phyloP scores from a whole-genome alignment of 1,139 yeast genomes.

The Blastobotrys aristatus region DNA sequence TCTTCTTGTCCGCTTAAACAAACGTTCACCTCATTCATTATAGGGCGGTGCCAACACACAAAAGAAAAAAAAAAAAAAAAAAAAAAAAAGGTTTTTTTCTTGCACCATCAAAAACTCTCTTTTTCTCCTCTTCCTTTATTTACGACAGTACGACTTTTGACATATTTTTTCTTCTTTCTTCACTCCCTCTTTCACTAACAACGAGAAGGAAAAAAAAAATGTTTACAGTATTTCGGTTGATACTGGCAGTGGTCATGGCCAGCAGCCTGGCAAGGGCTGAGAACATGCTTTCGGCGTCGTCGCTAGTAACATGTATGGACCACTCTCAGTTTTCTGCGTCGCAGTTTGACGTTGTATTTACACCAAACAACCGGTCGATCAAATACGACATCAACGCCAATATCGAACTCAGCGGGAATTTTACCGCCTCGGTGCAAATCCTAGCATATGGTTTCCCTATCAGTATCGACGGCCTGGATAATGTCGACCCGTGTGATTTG shows the following conservation, averaged over 20 bases:
- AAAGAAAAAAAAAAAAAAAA: no score
- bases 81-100: neutral
- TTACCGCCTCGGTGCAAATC: slow-evolving; percentile 63
- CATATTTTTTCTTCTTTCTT: neutral
- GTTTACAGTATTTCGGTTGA: neutral
- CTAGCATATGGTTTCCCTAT: slow-evolving; percentile 80
- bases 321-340: slow-evolving; percentile 82
- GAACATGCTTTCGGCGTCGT: slow-evolving; percentile 32
- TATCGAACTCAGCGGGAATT: slow-evolving; percentile 68
- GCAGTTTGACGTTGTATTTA: slow-evolving; percentile 67
- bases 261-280: neutral
- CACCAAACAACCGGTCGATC: slow-evolving; percentile 59
- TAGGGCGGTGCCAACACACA: no score
- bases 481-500: slow-evolving; percentile 61
- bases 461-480: slow-evolving; percentile 26
- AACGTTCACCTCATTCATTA: no score
- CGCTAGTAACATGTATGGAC: slow-evolving; percentile 90
- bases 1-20: no score
- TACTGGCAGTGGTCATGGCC: neutral
- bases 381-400: slow-evolving; percentile 70
- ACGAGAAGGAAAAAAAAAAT: no score
- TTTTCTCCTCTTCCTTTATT: neutral
- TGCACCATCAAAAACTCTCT: no score
- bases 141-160: no score
- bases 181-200: neutral